Evolutionary conservation across 768 basidiomycete species (phyloP).

Genomic region (Hortiboletus flavorubellus): DNA sequence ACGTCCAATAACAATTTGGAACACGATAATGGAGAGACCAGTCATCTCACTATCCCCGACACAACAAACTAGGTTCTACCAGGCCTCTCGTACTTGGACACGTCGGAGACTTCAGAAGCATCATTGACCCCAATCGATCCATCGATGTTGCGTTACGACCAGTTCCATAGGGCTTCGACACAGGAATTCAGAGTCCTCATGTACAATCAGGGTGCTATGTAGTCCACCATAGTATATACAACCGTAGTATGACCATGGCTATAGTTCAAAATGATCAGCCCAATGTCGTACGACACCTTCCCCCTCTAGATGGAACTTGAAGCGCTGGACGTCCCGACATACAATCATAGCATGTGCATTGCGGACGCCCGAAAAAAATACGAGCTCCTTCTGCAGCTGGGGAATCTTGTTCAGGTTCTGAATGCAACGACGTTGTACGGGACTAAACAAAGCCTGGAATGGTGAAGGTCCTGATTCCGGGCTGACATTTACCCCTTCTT

Average conservation of each 20-base stretch:
- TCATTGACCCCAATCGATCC: too few species aligned
- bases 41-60: too few species aligned
- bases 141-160: too few species aligned
- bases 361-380: conserved; percentile 53
- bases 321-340: conserved; percentile 61
- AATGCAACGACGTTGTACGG: conserved; percentile 55
- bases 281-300: conserved; percentile 69
- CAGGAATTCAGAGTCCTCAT: background rate
- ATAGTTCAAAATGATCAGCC: conserved; percentile 58
- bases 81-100: too few species aligned
- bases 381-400: conserved; percentile 63
- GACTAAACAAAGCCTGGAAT: conserved; percentile 48
- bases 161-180: too few species aligned
- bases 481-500: background rate
- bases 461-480: conserved; percentile 9
- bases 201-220: background rate
- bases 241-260: conserved; percentile 1
- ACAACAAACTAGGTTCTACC: too few species aligned
- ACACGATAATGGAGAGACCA: too few species aligned
- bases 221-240: background rate
- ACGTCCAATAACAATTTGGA: too few species aligned
- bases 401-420: conserved; percentile 65
- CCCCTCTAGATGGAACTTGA: conserved; percentile 55
- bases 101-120: too few species aligned
- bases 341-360: conserved; percentile 76